Evolutionary conservation across 768 basidiomycete species (phyloP).

Genomic region (Suillus discolor): DNA sequence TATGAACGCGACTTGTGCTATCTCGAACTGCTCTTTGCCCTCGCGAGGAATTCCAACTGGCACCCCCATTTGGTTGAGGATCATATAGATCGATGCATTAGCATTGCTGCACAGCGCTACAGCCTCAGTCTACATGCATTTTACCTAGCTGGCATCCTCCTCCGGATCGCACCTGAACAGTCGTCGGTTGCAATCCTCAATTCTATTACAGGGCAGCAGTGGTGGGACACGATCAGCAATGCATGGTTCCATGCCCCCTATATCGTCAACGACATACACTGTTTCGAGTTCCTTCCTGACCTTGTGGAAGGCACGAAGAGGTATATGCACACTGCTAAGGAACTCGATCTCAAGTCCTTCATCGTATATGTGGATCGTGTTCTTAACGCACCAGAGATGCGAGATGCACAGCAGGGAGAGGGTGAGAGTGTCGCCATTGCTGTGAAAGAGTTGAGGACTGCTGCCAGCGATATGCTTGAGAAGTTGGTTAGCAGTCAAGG

Average conservation of each 20-base stretch:
- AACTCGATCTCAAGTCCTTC: background rate
- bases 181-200: background rate
- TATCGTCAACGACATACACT: background rate
- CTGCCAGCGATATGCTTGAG: background rate
- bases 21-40: background rate
- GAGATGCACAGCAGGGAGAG: background rate
- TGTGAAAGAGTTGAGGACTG: background rate
- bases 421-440: background rate
- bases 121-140: background rate
- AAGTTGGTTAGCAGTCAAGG: background rate
- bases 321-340: background rate
- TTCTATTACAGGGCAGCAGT: background rate
- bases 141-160: background rate
- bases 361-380: background rate
- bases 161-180: background rate
- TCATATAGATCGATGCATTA: background rate
- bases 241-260: accelerated
- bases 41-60: background rate
- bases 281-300: background rate
- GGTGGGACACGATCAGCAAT: background rate
- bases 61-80: background rate
- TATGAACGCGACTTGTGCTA: background rate
- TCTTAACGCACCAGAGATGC: background rate
- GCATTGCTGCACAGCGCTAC: background rate
- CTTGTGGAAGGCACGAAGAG: background rate